phyloP scores from a whole-genome alignment of 352 stramenopile genomes.

The Blastocystis sp. region DNA sequence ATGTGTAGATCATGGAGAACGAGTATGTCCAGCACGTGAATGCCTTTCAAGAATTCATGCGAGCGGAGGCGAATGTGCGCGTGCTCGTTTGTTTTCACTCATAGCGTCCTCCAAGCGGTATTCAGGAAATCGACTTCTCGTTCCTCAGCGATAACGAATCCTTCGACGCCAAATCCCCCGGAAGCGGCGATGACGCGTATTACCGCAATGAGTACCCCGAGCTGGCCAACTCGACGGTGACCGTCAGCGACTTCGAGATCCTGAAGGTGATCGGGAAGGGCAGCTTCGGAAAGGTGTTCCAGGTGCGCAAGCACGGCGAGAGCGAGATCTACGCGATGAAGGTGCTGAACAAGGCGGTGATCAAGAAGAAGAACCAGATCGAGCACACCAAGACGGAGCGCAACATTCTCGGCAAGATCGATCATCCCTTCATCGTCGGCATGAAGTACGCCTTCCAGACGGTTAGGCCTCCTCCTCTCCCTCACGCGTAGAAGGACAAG shows the following conservation, averaged over 20 bases:
- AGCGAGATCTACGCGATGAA: constrained; percentile 96
- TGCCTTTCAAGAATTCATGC: constrained; percentile 74
- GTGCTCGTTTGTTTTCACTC: neutral
- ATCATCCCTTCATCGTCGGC: constrained; percentile 81
- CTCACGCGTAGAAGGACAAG: constrained; percentile 80
- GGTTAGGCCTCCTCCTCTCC: constrained; percentile 17
- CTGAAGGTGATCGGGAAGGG: constrained; percentile 95
- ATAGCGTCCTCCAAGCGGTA: constrained; percentile 49
- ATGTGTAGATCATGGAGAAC: constrained; percentile 68
- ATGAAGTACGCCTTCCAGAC: constrained; percentile 94
- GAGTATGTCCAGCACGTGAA: constrained; percentile 71
- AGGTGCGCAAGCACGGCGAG: constrained; percentile 88
- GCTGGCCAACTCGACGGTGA: constrained; percentile 80
- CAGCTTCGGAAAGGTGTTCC: constrained; percentile 82
- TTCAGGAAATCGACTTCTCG: constrained; percentile 70
- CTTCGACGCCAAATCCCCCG: constrained; percentile 23
- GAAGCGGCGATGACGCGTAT: constrained; percentile 46
- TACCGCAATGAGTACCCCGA: constrained; percentile 57
- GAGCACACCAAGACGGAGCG: constrained; percentile 98
- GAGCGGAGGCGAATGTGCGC: constrained; percentile 46
- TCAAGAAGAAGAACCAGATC: constrained; percentile 97
- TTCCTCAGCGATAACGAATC: constrained; percentile 66
- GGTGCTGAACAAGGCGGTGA: constrained; percentile 96
- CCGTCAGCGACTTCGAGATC: constrained; percentile 90
- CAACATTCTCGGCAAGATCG: constrained; percentile 85